Base-by-base conservation (phyloP, 1,284 basidiomycete species). In the Ustilago hordei region DNA sequence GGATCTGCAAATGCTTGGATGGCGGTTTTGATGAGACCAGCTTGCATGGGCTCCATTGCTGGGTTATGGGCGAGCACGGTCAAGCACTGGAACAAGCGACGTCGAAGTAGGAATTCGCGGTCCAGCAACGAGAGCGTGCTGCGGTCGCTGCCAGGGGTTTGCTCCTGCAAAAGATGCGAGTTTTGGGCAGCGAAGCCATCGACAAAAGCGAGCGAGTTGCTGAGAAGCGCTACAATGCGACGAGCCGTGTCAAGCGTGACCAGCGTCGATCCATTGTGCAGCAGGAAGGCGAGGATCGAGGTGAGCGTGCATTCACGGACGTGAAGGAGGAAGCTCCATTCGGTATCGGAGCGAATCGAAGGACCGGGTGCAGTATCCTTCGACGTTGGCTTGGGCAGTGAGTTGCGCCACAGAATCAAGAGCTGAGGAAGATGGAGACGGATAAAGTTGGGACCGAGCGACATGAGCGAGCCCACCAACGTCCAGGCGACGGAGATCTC, bases 401-500 rank as follows among this genome's bases (percentile, higher is more conserved):
- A 95, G 81, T 99, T 99, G 39, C 96, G 89, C 97, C 97, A 99
- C 2, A 99, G 90, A 0, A 96, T 93, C 32, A 99, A 90, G 8
- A 99, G 89, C 81, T 98, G 95, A 0, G 95, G 92, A 1, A 98
- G 89, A 86, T 98, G 95, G 0, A 93, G 91, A 38, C 94, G 91
- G 56, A 98, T 94, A 81, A 98, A 98, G 79, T 94, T 93, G 7
- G 94, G 94, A 0, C 96, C 96, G 4, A 98, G 91, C 4, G 93
- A 90, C 92, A 98, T 95, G 56, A 99, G 88, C 0, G 94, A 91
- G 0, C 93, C 92, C 64, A 99, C 93, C 43, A 94, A 88, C 15
- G 92, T 94, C 97, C 97, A 99, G 0, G 96, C 95, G 2, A 96
- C 92, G 83, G 95, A 94, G 11, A 98, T 92, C 85, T 98, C 95